Percentiles rank a stretch among this genome's conserved stretches.
phyloP scores from a whole-genome alignment of 140 eudicot genomes.

The Senecio squalidus region DNA sequence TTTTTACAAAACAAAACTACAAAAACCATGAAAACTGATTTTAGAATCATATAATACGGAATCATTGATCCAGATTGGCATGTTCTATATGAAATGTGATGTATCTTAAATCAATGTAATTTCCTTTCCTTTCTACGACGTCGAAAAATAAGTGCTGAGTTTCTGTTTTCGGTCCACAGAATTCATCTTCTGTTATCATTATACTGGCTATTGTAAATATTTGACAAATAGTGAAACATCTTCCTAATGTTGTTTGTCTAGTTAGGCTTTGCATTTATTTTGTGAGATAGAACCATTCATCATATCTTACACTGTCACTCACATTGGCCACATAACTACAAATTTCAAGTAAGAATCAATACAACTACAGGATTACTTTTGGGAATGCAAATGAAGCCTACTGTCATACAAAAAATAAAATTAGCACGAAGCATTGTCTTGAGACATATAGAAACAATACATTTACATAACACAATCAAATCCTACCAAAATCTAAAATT shows the following conservation, averaged over 20 bases:
- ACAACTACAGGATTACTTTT: constrained; percentile 3
- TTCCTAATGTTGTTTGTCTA: background rate
- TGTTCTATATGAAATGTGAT: background rate
- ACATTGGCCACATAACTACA: background rate
- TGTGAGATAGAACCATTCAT: background rate
- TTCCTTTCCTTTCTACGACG: background rate
- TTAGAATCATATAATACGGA: background rate
- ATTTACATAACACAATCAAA: background rate
- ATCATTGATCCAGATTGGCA: background rate
- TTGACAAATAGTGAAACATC: constrained; percentile 3
- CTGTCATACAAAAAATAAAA: background rate
- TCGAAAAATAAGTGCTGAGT: background rate
- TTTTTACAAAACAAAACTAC: no score
- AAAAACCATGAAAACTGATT: no score
- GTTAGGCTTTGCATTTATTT: background rate
- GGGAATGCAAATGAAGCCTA: background rate
- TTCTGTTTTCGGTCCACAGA: background rate
- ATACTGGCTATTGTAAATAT: background rate
- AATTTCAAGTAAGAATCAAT: background rate
- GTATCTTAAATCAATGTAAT: background rate
- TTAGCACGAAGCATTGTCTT: background rate
- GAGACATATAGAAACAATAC: background rate
- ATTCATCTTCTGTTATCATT: background rate
- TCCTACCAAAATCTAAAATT: no score
- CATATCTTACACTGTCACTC: background rate